Base-by-base conservation (phyloP, 371 early-diverging fungal species). In the Mortierella sp. region DNA sequence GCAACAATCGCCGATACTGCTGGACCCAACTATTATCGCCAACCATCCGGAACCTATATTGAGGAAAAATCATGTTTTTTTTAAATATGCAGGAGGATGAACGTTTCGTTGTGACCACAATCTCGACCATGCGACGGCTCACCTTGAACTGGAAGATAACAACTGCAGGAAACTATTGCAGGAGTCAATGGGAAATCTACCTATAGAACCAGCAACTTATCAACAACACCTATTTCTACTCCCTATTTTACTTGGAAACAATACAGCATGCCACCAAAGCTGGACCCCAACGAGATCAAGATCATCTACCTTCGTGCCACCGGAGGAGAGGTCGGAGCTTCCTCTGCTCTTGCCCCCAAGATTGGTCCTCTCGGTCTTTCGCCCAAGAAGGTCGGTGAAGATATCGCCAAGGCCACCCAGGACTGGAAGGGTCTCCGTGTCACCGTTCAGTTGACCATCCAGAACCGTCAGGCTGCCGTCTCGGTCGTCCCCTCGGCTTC, bases 361-460 rank as follows among this genome's bases (percentile, higher is more conserved):
- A 97, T 99, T 88, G 99, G 99, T 96, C 99, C 99, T 87, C 96
- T 99, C 88, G 99, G 99, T 97, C 93, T 99, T 78, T 96, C 98
- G 74, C 99, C 99, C 92, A 99, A 99, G 95, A 99, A 99, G 95
- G 98, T 99, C 84, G 99, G 99, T 92, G 99, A 99, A 93, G 99
- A 99, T 92, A 99, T 99, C 83, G 99, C 98, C 93, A 99, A 99
- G 96, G 98, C 97, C 88, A 99, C 99, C 88, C 93, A 95, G 91
- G 99, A 98, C 88, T 99, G 96, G 96, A 99, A 98, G 95, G 98
- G 99, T 93, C 96, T 99, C 77, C 96, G 98, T 91, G 96, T 99
- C 88, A 98, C 99, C 85, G 99, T 99, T 79, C 94, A 96, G 91
- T 94, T 99, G 91, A 96, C 97, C 90, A 98, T 99, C 83, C 99